Evolutionary conservation across 495 filamentous ascomycete genomes (phyloP).

Genomic region (Talaromyces nanjingensis): DNA sequence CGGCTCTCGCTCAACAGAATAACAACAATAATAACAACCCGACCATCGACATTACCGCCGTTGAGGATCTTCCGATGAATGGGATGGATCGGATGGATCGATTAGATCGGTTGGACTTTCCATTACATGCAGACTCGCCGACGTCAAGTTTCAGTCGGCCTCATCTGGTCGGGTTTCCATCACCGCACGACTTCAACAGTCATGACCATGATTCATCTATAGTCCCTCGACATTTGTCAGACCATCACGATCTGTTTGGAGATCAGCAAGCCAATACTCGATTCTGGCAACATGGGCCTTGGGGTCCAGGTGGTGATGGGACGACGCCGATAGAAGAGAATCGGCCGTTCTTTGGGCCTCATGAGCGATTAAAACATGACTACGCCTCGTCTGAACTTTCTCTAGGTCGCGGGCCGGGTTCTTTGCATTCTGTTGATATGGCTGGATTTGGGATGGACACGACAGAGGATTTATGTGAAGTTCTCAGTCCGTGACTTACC

Average conservation of each 20-base stretch:
- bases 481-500: constrained; percentile 30
- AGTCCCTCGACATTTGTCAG: constrained; percentile 14
- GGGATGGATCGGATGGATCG: constrained; percentile 17
- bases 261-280: constrained; percentile 44
- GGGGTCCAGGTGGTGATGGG: constrained; percentile 37
- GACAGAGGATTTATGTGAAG: constrained; percentile 31
- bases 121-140: constrained; percentile 39
- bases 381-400: constrained; percentile 45
- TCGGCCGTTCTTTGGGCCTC: constrained; percentile 42
- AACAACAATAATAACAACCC: constrained; percentile 40
- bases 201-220: constrained; percentile 25
- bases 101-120: constrained; percentile 24
- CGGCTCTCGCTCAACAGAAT: constrained; percentile 38
- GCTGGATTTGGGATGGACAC: constrained; percentile 39
- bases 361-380: constrained; percentile 43
- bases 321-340: constrained; percentile 44
- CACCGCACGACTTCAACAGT: constrained; percentile 36
- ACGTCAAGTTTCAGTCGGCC: constrained; percentile 43
- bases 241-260: constrained; percentile 43
- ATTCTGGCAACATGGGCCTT: constrained; percentile 43
- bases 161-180: constrained; percentile 37
- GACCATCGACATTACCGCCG: constrained; percentile 42
- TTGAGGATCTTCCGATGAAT: constrained; percentile 34
- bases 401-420: constrained; percentile 37
- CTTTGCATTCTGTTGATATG: constrained; percentile 43